Evolutionary conservation across 2,329 filamentous ascomycete species (phyloP).

Genomic region (Seiridium cupressi): DNA sequence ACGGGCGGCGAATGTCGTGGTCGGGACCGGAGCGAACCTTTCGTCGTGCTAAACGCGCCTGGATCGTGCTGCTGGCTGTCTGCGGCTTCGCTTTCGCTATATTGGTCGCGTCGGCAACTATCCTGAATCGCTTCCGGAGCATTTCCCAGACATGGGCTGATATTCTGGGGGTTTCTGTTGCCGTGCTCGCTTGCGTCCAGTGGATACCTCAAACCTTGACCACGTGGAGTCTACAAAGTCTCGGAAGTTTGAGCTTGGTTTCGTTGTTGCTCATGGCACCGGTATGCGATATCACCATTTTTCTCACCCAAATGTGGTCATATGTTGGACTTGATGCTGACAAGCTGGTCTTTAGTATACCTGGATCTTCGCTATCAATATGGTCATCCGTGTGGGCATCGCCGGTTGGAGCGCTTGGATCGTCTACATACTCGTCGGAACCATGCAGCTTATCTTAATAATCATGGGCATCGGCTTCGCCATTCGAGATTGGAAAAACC

Average conservation of each 20-base stretch:
- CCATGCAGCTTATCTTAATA: conserved; percentile 18
- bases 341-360: conserved; percentile 14
- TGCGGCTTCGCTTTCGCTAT: conserved; percentile 14
- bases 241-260: conserved; percentile 17
- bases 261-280: conserved; percentile 12
- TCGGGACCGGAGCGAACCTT: conserved; percentile 23
- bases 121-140: conserved; percentile 13
- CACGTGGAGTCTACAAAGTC: conserved; percentile 12
- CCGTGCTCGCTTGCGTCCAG: conserved; percentile 17
- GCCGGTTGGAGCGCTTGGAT: conserved; percentile 18
- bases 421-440: conserved; percentile 18
- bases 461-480: conserved; percentile 14
- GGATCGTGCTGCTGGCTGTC: conserved; percentile 17
- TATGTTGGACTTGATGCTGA: too few relatives aligned
- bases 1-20: conserved; percentile 20
- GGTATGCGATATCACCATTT: neutral
- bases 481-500: conserved; percentile 10
- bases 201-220: conserved; percentile 18
- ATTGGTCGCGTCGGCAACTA: conserved; percentile 14
- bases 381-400: conserved; percentile 15
- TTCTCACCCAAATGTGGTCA: too few relatives aligned
- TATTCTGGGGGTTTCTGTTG: conserved; percentile 15
- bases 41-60: conserved; percentile 22
- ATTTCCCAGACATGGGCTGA: conserved; percentile 18
- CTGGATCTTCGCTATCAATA: conserved; percentile 21